These are phyloP conservation scores for Malassezia nana DNA, from an alignment of 1,284 basidiomycete genomes.

Conservation along the genomic window DNA sequence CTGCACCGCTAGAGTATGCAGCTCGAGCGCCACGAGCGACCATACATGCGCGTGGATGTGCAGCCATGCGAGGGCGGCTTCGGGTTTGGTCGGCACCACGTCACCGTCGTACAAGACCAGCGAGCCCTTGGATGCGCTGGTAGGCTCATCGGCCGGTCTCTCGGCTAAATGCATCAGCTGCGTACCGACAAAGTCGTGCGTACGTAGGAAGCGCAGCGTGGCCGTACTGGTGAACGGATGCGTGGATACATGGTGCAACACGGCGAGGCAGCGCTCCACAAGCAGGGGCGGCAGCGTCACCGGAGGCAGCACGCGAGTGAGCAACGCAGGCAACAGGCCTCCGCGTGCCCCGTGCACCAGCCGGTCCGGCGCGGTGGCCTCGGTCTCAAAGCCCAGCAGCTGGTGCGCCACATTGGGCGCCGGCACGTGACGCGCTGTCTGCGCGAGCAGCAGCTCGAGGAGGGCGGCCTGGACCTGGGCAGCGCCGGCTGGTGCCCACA, in stretches of 20 bases:
- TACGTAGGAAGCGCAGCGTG: conserved; percentile 76
- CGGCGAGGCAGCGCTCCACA: conserved; percentile 73
- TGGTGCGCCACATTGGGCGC: conserved; percentile 84
- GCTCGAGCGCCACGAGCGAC: conserved; percentile 74
- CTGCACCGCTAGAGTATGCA: conserved; percentile 72
- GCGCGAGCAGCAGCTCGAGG: conserved; percentile 74
- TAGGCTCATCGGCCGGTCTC: conserved; percentile 34
- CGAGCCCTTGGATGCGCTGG: conserved; percentile 54
- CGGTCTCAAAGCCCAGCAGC: conserved; percentile 64
- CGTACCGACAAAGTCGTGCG: conserved; percentile 74
- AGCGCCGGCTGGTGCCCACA: conserved; percentile 31
- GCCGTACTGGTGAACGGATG: conserved; percentile 73
- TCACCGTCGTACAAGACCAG: conserved; percentile 64
- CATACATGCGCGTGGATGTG: conserved; percentile 74
- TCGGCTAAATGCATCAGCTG: conserved; percentile 66
- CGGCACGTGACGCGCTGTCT: conserved; percentile 58
- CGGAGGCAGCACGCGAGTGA: conserved; percentile 49
- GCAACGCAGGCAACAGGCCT: conserved; percentile 2
- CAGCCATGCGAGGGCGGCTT: conserved; percentile 66
- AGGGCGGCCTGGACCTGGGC: conserved; percentile 68
- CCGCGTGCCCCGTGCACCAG: conserved; percentile 7
- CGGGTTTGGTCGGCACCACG: conserved; percentile 63
- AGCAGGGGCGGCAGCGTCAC: conserved; percentile 58
- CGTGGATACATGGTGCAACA: conserved; percentile 75
- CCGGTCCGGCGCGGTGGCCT: conserved; percentile 41